Percentiles rank a stretch among this genome's conserved stretches.
Conservation (phyloP, 306 rosid species). For the Citrullus amarus region DNA sequence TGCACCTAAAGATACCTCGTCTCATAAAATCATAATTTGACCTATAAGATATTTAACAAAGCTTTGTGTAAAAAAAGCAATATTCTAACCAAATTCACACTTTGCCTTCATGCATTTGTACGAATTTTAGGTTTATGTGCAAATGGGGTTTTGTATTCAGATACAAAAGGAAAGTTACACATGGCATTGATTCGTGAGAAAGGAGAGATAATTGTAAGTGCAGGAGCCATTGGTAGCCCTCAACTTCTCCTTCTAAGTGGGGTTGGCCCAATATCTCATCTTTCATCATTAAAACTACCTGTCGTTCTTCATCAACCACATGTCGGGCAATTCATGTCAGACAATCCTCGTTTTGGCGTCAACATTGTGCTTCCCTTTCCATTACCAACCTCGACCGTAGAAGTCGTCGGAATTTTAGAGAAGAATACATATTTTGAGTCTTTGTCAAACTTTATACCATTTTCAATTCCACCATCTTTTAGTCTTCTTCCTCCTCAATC, state of each 20-base stretch:
- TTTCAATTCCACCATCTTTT: background rate
- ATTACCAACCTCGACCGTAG: background rate
- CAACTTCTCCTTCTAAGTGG: conserved; percentile 23
- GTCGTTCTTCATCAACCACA: conserved; percentile 6
- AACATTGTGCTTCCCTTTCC: background rate
- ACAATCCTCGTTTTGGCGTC: conserved; percentile 11
- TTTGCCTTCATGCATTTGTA: no score
- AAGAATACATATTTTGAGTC: background rate
- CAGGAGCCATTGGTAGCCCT: conserved; percentile 23
- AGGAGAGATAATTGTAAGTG: conserved; percentile 19
- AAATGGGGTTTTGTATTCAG: conserved; percentile 12
- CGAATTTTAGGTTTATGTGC: background rate
- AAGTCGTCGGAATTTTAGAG: background rate
- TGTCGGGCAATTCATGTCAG: conserved; percentile 15
- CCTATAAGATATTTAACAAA: no score
- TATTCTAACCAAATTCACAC: no score
- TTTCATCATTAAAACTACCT: conserved; percentile 7
- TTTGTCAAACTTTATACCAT: background rate
- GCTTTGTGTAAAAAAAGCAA: no score
- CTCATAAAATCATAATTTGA: no score
- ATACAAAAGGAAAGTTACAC: conserved; percentile 10
- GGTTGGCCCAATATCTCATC: conserved; percentile 11
- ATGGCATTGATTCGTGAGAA: background rate
- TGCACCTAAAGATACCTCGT: no score
- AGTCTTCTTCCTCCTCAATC: background rate